Percentiles rank a stretch among this genome's conserved stretches.
phyloP scores from a whole-genome alignment of 2,329 filamentous ascomycete genomes.

The Boeremia lycopersici region DNA sequence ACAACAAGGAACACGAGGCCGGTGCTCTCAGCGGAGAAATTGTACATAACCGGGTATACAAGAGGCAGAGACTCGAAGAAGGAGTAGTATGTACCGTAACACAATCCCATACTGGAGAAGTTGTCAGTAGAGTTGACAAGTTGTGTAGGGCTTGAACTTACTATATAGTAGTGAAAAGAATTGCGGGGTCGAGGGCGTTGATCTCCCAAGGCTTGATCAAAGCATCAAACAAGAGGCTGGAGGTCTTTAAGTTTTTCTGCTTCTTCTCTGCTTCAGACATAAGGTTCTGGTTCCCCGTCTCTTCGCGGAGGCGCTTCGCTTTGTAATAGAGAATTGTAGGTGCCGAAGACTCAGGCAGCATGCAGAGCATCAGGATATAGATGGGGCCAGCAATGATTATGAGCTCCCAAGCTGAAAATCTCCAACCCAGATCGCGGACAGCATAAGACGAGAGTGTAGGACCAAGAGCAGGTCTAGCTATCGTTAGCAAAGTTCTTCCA shows the following conservation, averaged over 20 bases:
- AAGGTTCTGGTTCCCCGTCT: conserved; percentile 68
- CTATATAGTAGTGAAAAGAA: conserved; percentile 80
- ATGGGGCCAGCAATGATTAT: conserved; percentile 74
- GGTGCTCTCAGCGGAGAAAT: conserved; percentile 72
- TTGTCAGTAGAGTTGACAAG: not conserved
- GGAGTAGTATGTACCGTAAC: conserved; percentile 75
- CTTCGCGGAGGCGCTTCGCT: conserved; percentile 73
- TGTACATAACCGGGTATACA: conserved; percentile 77
- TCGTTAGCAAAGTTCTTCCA: not conserved
- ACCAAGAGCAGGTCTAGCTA: conserved; percentile 60
- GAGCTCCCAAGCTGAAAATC: conserved; percentile 85
- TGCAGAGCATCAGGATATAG: conserved; percentile 78
- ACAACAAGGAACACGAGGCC: conserved; percentile 85
- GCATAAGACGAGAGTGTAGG: conserved; percentile 75
- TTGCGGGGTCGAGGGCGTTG: conserved; percentile 80
- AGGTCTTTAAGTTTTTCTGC: conserved; percentile 45
- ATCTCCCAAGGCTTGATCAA: conserved; percentile 79
- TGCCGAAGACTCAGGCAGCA: conserved; percentile 84
- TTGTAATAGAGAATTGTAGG: conserved; percentile 62
- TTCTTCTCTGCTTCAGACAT: conserved; percentile 83
- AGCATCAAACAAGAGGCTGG: conserved; percentile 58
- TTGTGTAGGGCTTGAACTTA: not conserved
- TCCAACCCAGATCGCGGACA: conserved; percentile 71
- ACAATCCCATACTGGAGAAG: conserved; percentile 67
- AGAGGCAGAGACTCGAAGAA: conserved; percentile 68